Evolutionary conservation across 1,284 basidiomycete species (phyloP), one percentile per base, ranked within the genome.

Genomic region (Pascua sp.): DNA sequence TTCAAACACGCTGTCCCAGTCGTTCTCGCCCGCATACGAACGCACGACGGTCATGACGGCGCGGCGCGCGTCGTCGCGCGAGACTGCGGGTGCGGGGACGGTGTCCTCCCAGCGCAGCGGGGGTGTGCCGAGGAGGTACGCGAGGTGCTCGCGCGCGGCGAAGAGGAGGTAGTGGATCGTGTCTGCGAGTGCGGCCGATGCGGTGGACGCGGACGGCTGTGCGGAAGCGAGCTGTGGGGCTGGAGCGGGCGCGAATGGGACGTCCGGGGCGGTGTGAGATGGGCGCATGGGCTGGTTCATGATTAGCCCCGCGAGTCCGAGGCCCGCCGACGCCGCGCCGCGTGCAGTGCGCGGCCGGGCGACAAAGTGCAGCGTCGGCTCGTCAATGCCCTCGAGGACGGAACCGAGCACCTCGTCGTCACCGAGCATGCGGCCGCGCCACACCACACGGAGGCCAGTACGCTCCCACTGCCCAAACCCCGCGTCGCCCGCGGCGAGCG

Each of bases 81-180:
- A n/a, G 12, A 73, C 58, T 0, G 63, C 49, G 5, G 74, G 72
- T 2, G 61, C 51, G 0, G 74, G 74, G 11, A 66, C 47, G 24
- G 51, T 65, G 12, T 70, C 66, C 13, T 67, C 56, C 74, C 74
- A 76, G 42, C 32, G 42, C 8, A 76, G 56, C 0, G 64, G 58
- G 1, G 51, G 41, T 8, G 53, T 40, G 8, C 55, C 61, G 16
- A 75, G 55, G 0, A 75, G 56, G 5, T 43, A 32, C 55, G 66
- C 68, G 11, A 76, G 65, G 47, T 76, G 72, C 53, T 71, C 65
- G 17, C 74, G 67, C 10, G 69, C 59, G 0, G 62, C 56, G 61
- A 76, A 76, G 32, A 72, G 62, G 40, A 73, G 64, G 56, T 71
- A 76, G 55, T 76, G 74, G 0, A 72, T 59, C 2, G 66, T 63